These are phyloP conservation scores for Kingdonia uniflora DNA, from an alignment of 164 flowering plant genomes.

Conservation along the genomic window DNA sequence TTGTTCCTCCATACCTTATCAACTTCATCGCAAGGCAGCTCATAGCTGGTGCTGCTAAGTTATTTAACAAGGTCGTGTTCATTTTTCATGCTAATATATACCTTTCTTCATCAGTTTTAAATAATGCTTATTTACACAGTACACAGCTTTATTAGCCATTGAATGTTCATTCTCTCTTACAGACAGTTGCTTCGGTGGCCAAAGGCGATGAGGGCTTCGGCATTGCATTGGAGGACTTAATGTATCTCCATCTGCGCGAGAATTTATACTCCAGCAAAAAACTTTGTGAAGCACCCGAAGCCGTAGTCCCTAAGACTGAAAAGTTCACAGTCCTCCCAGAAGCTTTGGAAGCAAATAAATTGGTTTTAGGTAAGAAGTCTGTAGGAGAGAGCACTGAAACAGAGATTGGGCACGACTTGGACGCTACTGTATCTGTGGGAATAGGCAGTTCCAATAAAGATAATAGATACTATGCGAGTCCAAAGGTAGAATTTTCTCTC, in stretches of 20 bases:
- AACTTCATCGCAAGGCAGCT: conserved; percentile 90
- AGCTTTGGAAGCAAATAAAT: too few species aligned
- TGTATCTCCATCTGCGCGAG: conserved; percentile 51
- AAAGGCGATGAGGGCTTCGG: conserved; percentile 39
- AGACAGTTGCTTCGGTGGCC: conserved; percentile 57
- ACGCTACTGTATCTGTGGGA: too few species aligned
- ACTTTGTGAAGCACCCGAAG: background rate
- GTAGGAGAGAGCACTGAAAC: too few species aligned
- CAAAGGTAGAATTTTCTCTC: too few species aligned
- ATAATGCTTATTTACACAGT: background rate
- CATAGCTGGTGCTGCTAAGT: conserved; percentile 72
- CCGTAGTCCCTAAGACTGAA: background rate
- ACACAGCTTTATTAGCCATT: background rate
- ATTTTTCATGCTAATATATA: background rate
- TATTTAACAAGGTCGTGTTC: conserved; percentile 61
- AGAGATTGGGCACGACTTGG: too few species aligned
- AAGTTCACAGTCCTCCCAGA: background rate
- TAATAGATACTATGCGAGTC: too few species aligned
- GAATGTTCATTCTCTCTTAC: conserved; percentile 7
- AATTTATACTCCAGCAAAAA: conserved; percentile 8
- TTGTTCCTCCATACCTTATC: conserved; percentile 79
- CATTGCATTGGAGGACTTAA: conserved; percentile 43
- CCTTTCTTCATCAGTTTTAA: background rate
- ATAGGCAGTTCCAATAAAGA: too few species aligned
- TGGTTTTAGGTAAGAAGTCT: too few species aligned